Conservation (phyloP, 2,329 filamentous ascomycete genomes). For the Bertia moriformis region DNA sequence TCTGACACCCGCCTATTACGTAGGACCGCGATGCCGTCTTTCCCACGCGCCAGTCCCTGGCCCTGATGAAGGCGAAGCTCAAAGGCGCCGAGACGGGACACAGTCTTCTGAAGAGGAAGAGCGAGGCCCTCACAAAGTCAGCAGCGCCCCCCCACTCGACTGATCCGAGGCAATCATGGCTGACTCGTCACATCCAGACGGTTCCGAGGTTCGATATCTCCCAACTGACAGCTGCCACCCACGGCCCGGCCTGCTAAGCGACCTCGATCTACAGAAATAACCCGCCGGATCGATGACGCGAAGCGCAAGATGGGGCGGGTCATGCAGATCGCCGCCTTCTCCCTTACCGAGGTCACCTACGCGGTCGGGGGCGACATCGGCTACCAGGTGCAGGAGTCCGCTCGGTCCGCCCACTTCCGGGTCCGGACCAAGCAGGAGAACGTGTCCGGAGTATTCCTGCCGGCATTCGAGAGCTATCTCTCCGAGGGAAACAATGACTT, state of each 20-base stretch:
- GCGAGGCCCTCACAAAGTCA: slow-evolving; percentile 92
- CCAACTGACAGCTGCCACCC: background rate
- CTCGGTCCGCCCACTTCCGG: slow-evolving; percentile 80
- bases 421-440: slow-evolving; percentile 95
- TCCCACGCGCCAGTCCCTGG: slow-evolving; percentile 90
- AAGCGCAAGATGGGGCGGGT: slow-evolving; percentile 99
- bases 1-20: too few relatives aligned
- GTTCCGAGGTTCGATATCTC: slow-evolving; percentile 57
- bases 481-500: slow-evolving; percentile 90
- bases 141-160: slow-evolving; percentile 22
- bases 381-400: slow-evolving; percentile 94
- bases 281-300: slow-evolving; percentile 89
- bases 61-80: slow-evolving; percentile 93
- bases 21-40: slow-evolving; percentile 96
- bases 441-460: slow-evolving; percentile 88
- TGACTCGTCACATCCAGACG: slow-evolving; percentile 41
- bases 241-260: background rate
- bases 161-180: slow-evolving; percentile 9
- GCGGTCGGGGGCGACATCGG: slow-evolving; percentile 89
- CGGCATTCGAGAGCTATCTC: slow-evolving; percentile 80
- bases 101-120: slow-evolving; percentile 91
- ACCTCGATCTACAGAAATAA: slow-evolving; percentile 57
- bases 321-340: slow-evolving; percentile 98
- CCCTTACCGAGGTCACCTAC: slow-evolving; percentile 94
- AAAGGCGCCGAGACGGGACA: slow-evolving; percentile 87